phyloP scores from a whole-genome alignment of 2,329 filamentous ascomycete genomes.

The Trichoderma citrinoviride region DNA sequence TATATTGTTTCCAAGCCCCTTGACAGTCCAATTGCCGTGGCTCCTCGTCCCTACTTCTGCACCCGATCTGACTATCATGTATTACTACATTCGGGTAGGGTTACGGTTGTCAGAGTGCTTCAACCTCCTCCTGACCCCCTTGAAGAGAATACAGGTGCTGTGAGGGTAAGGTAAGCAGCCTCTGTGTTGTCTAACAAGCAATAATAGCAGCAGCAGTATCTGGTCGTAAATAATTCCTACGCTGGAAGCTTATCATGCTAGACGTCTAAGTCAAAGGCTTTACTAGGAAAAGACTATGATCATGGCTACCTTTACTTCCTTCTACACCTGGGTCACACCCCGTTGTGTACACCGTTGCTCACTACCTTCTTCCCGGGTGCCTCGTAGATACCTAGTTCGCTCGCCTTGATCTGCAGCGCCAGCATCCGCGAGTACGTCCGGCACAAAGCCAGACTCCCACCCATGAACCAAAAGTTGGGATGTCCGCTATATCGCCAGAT shows the following conservation, averaged over 20 bases:
- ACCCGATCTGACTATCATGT: too few relatives aligned
- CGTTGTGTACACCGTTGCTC: not conserved
- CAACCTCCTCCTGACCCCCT: too few relatives aligned
- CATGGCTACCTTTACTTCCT: not conserved
- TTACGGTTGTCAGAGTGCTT: too few relatives aligned
- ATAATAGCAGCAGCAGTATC: too few relatives aligned
- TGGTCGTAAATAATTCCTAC: too few relatives aligned
- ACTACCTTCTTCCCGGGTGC: not conserved
- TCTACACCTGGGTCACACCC: not conserved
- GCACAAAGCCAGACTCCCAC: constrained; percentile 61
- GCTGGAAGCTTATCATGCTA: not conserved
- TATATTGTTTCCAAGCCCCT: not conserved
- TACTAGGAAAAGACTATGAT: not conserved
- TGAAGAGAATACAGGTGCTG: too few relatives aligned
- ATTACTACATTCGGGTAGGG: too few relatives aligned
- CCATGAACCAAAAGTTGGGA: constrained; percentile 64
- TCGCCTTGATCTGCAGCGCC: constrained; percentile 51
- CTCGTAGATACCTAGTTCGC: constrained; percentile 28
- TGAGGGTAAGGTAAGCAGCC: too few relatives aligned
- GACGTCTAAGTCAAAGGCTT: too few relatives aligned
- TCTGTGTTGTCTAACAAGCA: too few relatives aligned
- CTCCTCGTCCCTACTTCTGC: too few relatives aligned
- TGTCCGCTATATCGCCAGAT: constrained; percentile 58
- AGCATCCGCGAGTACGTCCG: constrained; percentile 57
- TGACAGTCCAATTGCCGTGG: not conserved